phyloP scores from a whole-genome alignment of 2,329 filamentous ascomycete genomes.

The Monilinia vaccinii-corymbosi region DNA sequence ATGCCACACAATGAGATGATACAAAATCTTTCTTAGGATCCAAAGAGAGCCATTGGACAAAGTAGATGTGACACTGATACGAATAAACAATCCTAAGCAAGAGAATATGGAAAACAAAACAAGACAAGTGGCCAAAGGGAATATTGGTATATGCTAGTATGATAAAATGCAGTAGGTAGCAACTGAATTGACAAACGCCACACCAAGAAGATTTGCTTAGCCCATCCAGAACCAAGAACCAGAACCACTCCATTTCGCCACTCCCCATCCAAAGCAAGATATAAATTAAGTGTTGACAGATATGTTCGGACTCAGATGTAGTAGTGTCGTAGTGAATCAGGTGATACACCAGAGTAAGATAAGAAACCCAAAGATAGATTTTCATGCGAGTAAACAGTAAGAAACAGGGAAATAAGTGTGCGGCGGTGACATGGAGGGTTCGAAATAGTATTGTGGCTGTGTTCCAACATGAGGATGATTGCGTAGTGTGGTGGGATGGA shows the following conservation, averaged over 20 bases:
- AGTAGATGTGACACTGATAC: not conserved
- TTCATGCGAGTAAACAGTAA: slow-evolving; percentile 2
- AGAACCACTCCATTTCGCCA: not conserved
- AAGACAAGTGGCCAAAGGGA: not conserved
- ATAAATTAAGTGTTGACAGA: slow-evolving; percentile 1
- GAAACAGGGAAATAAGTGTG: slow-evolving; percentile 5
- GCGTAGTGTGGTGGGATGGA: not conserved
- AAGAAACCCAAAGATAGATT: not conserved
- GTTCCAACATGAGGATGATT: not conserved
- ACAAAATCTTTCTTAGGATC: not conserved
- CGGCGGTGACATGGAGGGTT: not conserved
- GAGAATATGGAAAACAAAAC: not conserved
- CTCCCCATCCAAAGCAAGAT: not conserved
- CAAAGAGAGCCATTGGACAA: not conserved
- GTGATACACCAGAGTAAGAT: slow-evolving; percentile 1
- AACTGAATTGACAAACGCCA: not conserved
- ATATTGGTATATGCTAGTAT: slow-evolving; percentile 10
- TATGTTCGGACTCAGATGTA: not conserved
- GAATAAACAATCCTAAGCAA: not conserved
- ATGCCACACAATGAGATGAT: slow-evolving; percentile 3
- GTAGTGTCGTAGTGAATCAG: slow-evolving; percentile 3
- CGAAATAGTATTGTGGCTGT: not conserved
- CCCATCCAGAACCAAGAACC: not conserved
- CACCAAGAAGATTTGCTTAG: slow-evolving; percentile 1
- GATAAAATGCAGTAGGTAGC: slow-evolving; percentile 1